A percentile compares a stretch with the other conserved stretches of the same genome.
Evolutionary conservation across 257 asterid genomes (phyloP).

Genomic region (Ophiorrhiza pumila): DNA sequence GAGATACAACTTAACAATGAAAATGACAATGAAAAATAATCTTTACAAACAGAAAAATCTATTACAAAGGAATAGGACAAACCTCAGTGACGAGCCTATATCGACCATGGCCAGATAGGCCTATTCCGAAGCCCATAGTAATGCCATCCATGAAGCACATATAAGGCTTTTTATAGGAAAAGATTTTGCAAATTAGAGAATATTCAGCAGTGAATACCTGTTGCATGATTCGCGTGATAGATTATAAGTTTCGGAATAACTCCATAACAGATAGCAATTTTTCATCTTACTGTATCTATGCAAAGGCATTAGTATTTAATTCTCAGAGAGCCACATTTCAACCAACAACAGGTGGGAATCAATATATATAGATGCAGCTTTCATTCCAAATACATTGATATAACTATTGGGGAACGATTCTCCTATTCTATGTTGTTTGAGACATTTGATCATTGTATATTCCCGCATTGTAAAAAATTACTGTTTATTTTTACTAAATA

Average conservation of each 20-base stretch:
- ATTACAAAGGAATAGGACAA: conserved; percentile 6
- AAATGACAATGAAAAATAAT: background rate
- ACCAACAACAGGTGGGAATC: too few relatives aligned
- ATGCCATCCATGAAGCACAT: conserved; percentile 95
- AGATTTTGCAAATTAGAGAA: conserved; percentile 86
- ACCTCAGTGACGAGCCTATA: conserved; percentile 93
- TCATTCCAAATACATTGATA: background rate
- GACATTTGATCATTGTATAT: background rate
- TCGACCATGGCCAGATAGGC: conserved; percentile 90
- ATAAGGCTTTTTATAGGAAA: conserved; percentile 85
- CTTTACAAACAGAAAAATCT: background rate
- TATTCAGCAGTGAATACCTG: conserved; percentile 94
- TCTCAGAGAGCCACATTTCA: background rate
- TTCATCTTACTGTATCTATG: background rate
- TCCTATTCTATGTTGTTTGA: background rate
- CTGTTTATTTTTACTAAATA: background rate
- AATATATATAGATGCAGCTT: too few relatives aligned
- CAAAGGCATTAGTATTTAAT: background rate
- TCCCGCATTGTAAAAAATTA: background rate
- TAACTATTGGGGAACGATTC: too few relatives aligned
- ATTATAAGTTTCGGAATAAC: conserved; percentile 13
- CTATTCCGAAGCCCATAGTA: conserved; percentile 98
- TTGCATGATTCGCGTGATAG: conserved; percentile 16
- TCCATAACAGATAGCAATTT: background rate
- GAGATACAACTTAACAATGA: background rate